Evolutionary conservation across 306 rosid species (phyloP).

Genomic region (Elaeagnus macrophylla): DNA sequence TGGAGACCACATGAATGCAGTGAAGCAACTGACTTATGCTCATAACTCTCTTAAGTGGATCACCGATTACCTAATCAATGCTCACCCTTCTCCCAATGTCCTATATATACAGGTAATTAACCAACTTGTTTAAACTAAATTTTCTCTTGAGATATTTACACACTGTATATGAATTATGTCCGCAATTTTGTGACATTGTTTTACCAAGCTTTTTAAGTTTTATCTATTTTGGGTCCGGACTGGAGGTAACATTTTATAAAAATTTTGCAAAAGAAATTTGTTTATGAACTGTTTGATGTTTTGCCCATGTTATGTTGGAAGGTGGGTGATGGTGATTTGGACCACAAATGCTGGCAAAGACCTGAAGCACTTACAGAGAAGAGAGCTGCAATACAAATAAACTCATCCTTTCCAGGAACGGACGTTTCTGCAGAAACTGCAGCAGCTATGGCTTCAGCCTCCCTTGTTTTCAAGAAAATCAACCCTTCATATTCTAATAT

Average conservation of each 20-base stretch:
- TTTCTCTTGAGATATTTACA: too few relatives aligned
- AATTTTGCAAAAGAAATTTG: background rate
- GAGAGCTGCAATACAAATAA: slow-evolving; percentile 44
- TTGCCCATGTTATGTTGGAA: slow-evolving; percentile 18
- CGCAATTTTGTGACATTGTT: too few relatives aligned
- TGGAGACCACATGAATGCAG: slow-evolving; percentile 42
- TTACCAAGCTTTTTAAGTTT: too few relatives aligned
- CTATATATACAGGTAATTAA: slow-evolving; percentile 54
- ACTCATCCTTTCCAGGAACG: slow-evolving; percentile 64
- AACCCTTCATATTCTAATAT: slow-evolving; percentile 36
- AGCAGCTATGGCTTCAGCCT: slow-evolving; percentile 66
- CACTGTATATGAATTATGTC: too few relatives aligned
- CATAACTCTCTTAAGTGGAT: slow-evolving; percentile 48
- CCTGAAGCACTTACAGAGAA: slow-evolving; percentile 51
- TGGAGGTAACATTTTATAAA: too few relatives aligned
- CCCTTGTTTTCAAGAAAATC: slow-evolving; percentile 45
- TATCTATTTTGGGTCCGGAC: too few relatives aligned
- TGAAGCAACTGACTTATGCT: slow-evolving; percentile 44
- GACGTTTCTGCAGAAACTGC: slow-evolving; percentile 76
- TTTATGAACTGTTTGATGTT: background rate
- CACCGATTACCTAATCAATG: slow-evolving; percentile 55
- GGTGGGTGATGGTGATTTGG: slow-evolving; percentile 67
- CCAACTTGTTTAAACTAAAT: background rate
- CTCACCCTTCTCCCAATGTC: slow-evolving; percentile 52
- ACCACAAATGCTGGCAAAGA: slow-evolving; percentile 70